Conservation (phyloP, 1,284 basidiomycete genomes). For the Phylloporus sp. region DNA sequence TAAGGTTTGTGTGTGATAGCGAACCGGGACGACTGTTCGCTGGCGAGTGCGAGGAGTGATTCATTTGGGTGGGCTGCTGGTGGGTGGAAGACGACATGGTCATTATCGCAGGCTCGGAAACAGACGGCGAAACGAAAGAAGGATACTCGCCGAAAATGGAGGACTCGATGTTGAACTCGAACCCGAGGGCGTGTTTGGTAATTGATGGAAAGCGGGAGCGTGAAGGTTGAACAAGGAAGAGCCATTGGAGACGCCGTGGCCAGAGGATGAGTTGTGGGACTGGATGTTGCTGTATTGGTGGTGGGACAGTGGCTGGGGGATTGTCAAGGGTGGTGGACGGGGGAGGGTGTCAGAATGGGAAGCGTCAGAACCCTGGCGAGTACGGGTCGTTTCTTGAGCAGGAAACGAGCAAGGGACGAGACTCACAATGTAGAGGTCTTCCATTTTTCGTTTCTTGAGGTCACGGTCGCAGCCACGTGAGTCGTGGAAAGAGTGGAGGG, state of each 20-base stretch:
- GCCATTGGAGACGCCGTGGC: slow-evolving; percentile 39
- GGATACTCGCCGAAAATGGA: slow-evolving; percentile 79
- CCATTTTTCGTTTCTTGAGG: slow-evolving; percentile 64
- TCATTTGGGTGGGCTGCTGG: slow-evolving; percentile 67
- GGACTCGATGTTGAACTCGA: slow-evolving; percentile 76
- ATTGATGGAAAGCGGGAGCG: slow-evolving; percentile 53
- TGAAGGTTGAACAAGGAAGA: slow-evolving; percentile 55
- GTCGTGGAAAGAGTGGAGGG: slow-evolving; percentile 48
- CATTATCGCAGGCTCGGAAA: slow-evolving; percentile 49
- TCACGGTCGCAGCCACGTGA: slow-evolving; percentile 59
- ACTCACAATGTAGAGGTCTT: slow-evolving; percentile 62
- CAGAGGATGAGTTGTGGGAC: slow-evolving; percentile 38
- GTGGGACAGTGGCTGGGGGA: slow-evolving; percentile 52
- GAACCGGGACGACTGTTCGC: slow-evolving; percentile 47
- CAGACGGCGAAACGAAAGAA: slow-evolving; percentile 39
- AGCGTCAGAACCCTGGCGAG: slow-evolving; percentile 26
- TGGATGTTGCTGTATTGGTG: slow-evolving; percentile 35
- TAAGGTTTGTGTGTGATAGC: slow-evolving; percentile 39
- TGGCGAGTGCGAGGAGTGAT: slow-evolving; percentile 50
- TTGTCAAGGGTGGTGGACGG: slow-evolving; percentile 65
- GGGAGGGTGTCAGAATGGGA: slow-evolving; percentile 43
- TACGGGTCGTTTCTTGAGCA: neutral
- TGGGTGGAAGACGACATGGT: slow-evolving; percentile 39
- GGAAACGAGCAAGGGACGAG: neutral
- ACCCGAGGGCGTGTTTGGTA: slow-evolving; percentile 71